Base-by-base conservation (phyloP, 768 basidiomycete genomes). In the Boletus insuetus region DNA sequence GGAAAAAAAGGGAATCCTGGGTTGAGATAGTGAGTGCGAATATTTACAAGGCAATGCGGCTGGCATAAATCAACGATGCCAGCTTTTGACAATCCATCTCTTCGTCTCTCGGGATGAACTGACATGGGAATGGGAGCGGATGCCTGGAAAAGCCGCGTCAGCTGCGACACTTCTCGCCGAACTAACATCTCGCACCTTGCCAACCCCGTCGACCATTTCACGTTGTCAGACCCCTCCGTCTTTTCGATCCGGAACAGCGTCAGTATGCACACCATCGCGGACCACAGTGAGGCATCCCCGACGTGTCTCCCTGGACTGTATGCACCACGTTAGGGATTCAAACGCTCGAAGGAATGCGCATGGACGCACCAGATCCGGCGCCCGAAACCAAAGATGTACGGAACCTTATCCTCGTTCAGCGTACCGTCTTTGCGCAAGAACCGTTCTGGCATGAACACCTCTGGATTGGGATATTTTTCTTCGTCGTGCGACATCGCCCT, bases 211-310 rank as follows among this genome's bases (percentile, higher is more conserved):
- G 37, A 45, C 63, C 63, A 66, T n/a, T 58, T 45, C 8, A 67
- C 37, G 3, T 67, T 46, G 3, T 59, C 57, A 24, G 57, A 53
- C 1, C 57, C 65, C 13, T 53, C 46, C 24, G 54, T 55, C 41
- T 56, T 58, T 17, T 62, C 53, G 48, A 78, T 74, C 14, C 61
- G 60, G 56, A 77, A 77, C 3, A 69, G 47, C 3, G 75, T 70
- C 26, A 78, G 63, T 10, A 71, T 62, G 34, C 64, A 54, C 39
- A 62, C 66, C 26, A 72, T 72, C 6, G 74, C 70, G 16, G 73
- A 66, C 64, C 72, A 74, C 22, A 78, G n/a, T 16, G 73, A 75
- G 2, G 73, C 68, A 20, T 79, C 75, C 4, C 75, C 79, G 38
- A 82, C 61, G 44, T 75, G 51, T 26, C 72, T 64, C 7, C 79